Base-by-base conservation (phyloP, 192 early-diverging fungal species). In the Backusella circina region DNA sequence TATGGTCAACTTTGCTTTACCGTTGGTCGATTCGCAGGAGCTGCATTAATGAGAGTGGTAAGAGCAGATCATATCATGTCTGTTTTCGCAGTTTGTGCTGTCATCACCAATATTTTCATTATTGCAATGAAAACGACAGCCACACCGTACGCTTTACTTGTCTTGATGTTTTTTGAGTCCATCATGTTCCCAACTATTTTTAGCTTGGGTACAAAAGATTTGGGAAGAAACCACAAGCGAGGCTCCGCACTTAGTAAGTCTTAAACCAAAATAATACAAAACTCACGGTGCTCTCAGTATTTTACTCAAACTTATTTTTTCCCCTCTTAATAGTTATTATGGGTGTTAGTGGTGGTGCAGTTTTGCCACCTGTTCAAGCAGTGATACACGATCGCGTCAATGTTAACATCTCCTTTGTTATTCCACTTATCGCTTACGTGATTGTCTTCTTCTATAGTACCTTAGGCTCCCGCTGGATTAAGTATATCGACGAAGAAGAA, bases 121-220 rank as follows among this genome's bases (percentile, higher is more conserved):
- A 73, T 77, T 67, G 73, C 76, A 13, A 72, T 75, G 57, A 70
- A 44, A 3, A 71, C 54, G 6, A 51, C 74, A 1, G 37, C 35
- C 5, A 69, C 77, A 26, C 75, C 76, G 1, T 75, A 77, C 41
- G 54, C 65, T 37, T 65, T 82, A 41, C 64, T 82, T n/a, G 69
- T 75, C 28, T 32, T 82, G 18, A 39, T 82, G 67, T 82, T 77
- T 26, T 82, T 82, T 35, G 80, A 82, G 26, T 71, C 67, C 50
- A 75, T 82, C 68, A 71, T 78, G 76, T 82, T 71, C 68, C 80
- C 80, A 23, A 78, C 76, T 12, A 82, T 78, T 61, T 82, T 82
- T 44, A 41, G 73, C 5, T 36, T 82, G 38, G 80, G 74, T 26
- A 80, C 79, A 23, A 80, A 67, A 41, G 57, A 72, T n/a, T 47